Evolutionary conservation across 1,139 yeast genomes (phyloP).

Genomic region (Kodamaea sp.): DNA sequence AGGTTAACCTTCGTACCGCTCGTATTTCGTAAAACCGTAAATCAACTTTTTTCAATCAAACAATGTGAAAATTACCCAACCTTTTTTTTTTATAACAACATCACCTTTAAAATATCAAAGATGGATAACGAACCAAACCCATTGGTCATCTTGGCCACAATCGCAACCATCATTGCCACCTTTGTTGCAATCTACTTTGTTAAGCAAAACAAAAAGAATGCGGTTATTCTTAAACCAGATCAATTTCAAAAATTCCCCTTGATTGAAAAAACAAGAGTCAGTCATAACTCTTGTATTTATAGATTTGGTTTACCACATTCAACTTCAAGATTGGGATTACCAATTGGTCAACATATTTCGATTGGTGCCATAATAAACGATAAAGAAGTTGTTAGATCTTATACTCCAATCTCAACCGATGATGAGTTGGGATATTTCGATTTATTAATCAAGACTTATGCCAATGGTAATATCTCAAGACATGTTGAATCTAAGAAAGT

Average conservation of each 20-base stretch:
- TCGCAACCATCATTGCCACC: slow-evolving; percentile 39
- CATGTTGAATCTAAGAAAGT: slow-evolving; percentile 60
- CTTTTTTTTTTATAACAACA: neutral
- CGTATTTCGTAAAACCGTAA: neutral
- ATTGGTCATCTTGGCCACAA: slow-evolving; percentile 35
- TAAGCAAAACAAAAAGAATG: slow-evolving; percentile 36
- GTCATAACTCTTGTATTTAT: slow-evolving; percentile 82
- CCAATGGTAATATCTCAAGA: slow-evolving; percentile 83
- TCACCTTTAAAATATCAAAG: slow-evolving; percentile 4
- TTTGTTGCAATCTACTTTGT: slow-evolving; percentile 37
- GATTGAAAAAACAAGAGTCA: slow-evolving; percentile 69
- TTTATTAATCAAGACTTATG: slow-evolving; percentile 87
- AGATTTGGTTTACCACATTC: slow-evolving; percentile 80
- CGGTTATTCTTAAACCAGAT: slow-evolving; percentile 59
- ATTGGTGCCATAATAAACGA: slow-evolving; percentile 73
- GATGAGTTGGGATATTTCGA: slow-evolving; percentile 86
- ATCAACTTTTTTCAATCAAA: neutral
- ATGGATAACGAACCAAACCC: slow-evolving; percentile 35
- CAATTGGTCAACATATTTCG: slow-evolving; percentile 91
- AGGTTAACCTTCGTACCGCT: too few species aligned
- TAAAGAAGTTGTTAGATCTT: slow-evolving; percentile 83
- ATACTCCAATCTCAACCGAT: slow-evolving; percentile 91
- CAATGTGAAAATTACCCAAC: too few species aligned
- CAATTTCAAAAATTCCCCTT: slow-evolving; percentile 79
- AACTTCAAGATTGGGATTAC: slow-evolving; percentile 77